These are phyloP conservation scores for Macrophomina tecta DNA, from an alignment of 2,329 filamentous ascomycete species.

Conservation along the genomic window DNA sequence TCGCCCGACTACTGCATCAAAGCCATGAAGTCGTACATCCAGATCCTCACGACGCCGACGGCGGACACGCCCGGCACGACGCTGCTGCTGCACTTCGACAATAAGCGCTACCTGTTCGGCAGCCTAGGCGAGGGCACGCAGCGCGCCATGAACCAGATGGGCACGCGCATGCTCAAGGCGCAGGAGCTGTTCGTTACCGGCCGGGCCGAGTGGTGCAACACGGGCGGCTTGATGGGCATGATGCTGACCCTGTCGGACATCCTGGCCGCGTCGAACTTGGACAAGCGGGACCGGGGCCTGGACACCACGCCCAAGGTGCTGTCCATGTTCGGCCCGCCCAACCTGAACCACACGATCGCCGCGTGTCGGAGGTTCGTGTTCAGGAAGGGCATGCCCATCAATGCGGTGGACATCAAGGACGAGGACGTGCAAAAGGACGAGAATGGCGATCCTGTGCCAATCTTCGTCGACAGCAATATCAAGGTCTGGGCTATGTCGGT, in stretches of 20 bases:
- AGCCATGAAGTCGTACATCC: slow-evolving; percentile 55
- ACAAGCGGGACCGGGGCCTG: slow-evolving; percentile 42
- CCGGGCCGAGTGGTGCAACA: slow-evolving; percentile 73
- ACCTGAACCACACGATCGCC: slow-evolving; percentile 81
- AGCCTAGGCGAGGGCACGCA: slow-evolving; percentile 84
- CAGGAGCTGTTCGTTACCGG: slow-evolving; percentile 86
- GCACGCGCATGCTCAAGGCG: slow-evolving; percentile 67
- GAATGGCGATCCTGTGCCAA: slow-evolving; percentile 59
- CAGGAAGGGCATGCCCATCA: slow-evolving; percentile 78
- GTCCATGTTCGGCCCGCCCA: slow-evolving; percentile 78
- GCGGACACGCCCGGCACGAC: slow-evolving; percentile 84
- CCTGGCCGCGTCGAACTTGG: slow-evolving; percentile 53
- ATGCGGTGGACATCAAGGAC: slow-evolving; percentile 68
- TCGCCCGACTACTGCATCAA: neutral
- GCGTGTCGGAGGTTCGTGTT: slow-evolving; percentile 86
- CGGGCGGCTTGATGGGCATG: slow-evolving; percentile 83
- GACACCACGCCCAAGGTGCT: slow-evolving; percentile 35
- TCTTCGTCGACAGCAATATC: slow-evolving; percentile 68
- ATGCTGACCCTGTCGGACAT: slow-evolving; percentile 82
- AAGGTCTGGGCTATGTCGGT: slow-evolving; percentile 84
- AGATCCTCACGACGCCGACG: slow-evolving; percentile 82
- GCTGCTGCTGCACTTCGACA: slow-evolving; percentile 79
- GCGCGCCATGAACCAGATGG: slow-evolving; percentile 73
- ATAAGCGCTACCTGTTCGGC: slow-evolving; percentile 84
- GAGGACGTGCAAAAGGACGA: slow-evolving; percentile 36